Conservation (phyloP, 306 rosid species). For the Ziziphus jujuba region DNA sequence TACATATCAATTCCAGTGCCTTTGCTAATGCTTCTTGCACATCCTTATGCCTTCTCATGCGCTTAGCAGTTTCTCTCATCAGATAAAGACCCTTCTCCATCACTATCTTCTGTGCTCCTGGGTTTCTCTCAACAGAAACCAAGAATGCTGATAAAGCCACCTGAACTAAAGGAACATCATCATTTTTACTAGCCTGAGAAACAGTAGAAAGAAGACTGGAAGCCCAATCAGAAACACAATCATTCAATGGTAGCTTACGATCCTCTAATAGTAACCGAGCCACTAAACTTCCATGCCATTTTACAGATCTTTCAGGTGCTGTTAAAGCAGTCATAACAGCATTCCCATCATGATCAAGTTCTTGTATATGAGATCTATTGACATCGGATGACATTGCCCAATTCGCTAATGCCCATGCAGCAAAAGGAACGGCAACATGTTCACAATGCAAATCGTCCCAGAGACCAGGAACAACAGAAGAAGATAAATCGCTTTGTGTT, state of each 20-base stretch:
- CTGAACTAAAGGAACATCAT: slow-evolving; percentile 77
- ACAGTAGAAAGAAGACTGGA: slow-evolving; percentile 84
- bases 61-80: slow-evolving; percentile 78
- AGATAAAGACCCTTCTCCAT: slow-evolving; percentile 87
- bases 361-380: slow-evolving; percentile 76
- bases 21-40: slow-evolving; percentile 84
- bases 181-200: slow-evolving; percentile 77
- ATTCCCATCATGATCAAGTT: slow-evolving; percentile 81
- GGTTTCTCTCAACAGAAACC: slow-evolving; percentile 80
- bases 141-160: slow-evolving; percentile 79
- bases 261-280: slow-evolving; percentile 79
- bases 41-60: slow-evolving; percentile 57
- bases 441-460: slow-evolving; percentile 97
- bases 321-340: slow-evolving; percentile 86
- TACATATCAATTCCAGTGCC: slow-evolving; percentile 71
- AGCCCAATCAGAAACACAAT: slow-evolving; percentile 89
- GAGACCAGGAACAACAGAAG: slow-evolving; percentile 90
- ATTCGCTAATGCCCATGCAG: slow-evolving; percentile 96
- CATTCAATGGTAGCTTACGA: slow-evolving; percentile 59
- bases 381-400: slow-evolving; percentile 78
- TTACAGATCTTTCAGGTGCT: slow-evolving; percentile 97
- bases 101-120: slow-evolving; percentile 57
- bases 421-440: slow-evolving; percentile 98
- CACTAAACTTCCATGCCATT: slow-evolving; percentile 94
- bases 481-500: slow-evolving; percentile 35